A percentile compares a stretch with the other conserved stretches of the same genome.
These are phyloP conservation scores for Sherardia arvensis DNA, from an alignment of 257 asterid species.

Conservation along the genomic window DNA sequence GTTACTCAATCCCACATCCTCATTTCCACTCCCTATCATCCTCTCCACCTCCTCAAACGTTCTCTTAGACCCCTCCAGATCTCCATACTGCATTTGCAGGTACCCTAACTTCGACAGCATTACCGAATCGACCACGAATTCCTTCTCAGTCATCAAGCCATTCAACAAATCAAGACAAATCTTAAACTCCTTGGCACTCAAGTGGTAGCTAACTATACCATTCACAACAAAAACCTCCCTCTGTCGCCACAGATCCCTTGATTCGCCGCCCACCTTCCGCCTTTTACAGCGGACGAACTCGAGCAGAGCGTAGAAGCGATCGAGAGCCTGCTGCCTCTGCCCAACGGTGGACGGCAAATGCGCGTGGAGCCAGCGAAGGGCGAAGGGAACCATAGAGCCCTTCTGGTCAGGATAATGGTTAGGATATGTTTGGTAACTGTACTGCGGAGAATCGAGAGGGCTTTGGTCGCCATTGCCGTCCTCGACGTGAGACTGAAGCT, in stretches of 20 bases:
- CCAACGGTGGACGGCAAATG: conserved; percentile 67
- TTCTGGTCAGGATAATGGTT: conserved; percentile 57
- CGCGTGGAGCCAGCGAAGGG: conserved; percentile 85
- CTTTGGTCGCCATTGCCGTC: conserved; percentile 16
- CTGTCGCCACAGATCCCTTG: conserved; percentile 42
- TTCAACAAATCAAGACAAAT: conserved; percentile 55
- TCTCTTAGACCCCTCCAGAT: conserved; percentile 68
- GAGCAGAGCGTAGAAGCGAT: conserved; percentile 65
- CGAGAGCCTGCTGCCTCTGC: conserved; percentile 62
- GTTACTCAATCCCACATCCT: conserved; percentile 47
- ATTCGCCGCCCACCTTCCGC: conserved; percentile 6
- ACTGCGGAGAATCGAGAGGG: conserved; percentile 43
- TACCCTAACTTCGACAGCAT: conserved; percentile 69
- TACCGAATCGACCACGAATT: conserved; percentile 33
- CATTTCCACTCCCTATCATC: conserved; percentile 21
- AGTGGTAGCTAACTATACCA: conserved; percentile 69
- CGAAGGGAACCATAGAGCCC: conserved; percentile 88
- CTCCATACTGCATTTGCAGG: conserved; percentile 93
- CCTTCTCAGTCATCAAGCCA: conserved; percentile 31
- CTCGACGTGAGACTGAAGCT: conserved; percentile 48
- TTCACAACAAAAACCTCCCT: conserved; percentile 56
- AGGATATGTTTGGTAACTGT: conserved; percentile 52
- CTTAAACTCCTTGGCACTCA: conserved; percentile 75
- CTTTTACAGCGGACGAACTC: conserved; percentile 44
- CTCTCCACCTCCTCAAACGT: conserved; percentile 57